A percentile compares a stretch with the other conserved stretches of the same genome.
phyloP scores from a whole-genome alignment of 1,284 basidiomycete species.

The Microstroma glucosiphilum region DNA sequence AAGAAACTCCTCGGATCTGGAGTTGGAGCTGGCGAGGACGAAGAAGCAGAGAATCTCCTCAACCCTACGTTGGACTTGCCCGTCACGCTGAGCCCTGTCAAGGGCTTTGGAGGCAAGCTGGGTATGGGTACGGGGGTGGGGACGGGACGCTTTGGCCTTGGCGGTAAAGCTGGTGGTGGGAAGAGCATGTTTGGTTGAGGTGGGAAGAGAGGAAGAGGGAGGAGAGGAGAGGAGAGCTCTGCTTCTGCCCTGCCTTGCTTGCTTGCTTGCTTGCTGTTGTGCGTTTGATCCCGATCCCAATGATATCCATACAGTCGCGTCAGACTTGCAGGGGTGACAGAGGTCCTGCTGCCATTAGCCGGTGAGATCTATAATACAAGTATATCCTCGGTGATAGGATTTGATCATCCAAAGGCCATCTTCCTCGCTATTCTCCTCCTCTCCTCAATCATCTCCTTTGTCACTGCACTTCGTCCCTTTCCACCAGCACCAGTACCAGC shows the following conservation, averaged over 20 bases:
- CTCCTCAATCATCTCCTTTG: constrained; percentile 28
- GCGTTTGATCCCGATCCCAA: no score
- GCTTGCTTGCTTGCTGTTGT: no score
- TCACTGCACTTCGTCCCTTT: not conserved
- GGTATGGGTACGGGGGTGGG: not conserved
- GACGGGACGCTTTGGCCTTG: not conserved
- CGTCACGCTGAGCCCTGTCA: not conserved
- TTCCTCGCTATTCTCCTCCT: constrained; percentile 38
- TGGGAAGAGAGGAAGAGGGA: no score
- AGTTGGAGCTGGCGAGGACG: not conserved
- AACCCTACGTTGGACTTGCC: constrained; percentile 4
- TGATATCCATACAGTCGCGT: no score
- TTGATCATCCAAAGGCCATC: constrained; percentile 23
- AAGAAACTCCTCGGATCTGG: not conserved
- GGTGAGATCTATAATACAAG: no score
- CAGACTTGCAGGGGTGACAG: no score
- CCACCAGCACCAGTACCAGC: constrained; percentile 12
- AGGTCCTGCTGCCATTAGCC: no score
- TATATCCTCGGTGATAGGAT: no score
- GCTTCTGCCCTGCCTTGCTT: no score
- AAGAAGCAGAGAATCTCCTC: constrained; percentile 4
- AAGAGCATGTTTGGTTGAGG: constrained; percentile 4
- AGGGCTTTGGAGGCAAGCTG: not conserved
- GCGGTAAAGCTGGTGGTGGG: not conserved
- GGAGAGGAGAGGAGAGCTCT: no score